phyloP scores from a whole-genome alignment of 768 basidiomycete genomes.

The Suillus plorans region DNA sequence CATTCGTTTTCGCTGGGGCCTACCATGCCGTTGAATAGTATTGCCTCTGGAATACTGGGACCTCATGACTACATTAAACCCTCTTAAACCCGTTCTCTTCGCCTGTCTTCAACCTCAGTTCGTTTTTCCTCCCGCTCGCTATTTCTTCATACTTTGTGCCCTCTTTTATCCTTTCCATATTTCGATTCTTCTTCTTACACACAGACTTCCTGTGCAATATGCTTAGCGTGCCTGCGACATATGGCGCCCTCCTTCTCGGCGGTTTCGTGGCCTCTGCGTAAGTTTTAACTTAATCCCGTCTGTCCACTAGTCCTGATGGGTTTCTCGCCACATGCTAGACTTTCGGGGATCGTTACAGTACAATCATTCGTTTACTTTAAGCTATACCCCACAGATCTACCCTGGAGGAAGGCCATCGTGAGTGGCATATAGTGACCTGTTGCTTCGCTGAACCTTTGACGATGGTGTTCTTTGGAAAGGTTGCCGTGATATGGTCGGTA shows the following conservation, averaged over 20 bases:
- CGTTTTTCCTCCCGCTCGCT: neutral
- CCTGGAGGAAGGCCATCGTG: conserved; percentile 23
- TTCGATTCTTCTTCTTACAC: neutral
- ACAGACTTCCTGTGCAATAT: neutral
- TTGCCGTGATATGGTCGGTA: conserved; percentile 26
- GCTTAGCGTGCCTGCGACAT: conserved; percentile 19
- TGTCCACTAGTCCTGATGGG: neutral
- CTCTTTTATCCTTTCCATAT: neutral
- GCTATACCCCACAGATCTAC: conserved; percentile 26
- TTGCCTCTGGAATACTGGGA: conserved; percentile 1
- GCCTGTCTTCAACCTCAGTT: neutral
- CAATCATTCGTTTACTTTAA: conserved; percentile 31
- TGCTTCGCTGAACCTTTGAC: neutral
- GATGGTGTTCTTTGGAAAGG: conserved; percentile 13
- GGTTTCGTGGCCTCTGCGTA: conserved; percentile 30
- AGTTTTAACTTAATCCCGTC: neutral
- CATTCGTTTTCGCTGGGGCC: neutral
- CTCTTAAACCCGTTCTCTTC: neutral
- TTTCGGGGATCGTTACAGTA: conserved; percentile 28
- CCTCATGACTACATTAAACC: neutral
- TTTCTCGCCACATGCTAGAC: conserved; percentile 11
- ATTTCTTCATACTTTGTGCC: neutral
- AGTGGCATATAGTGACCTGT: conserved; percentile 3
- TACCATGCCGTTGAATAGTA: neutral
- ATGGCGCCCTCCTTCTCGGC: conserved; percentile 30